Percentiles rank a stretch among this genome's conserved stretches.
Evolutionary conservation across 345 rosid genomes (phyloP).

Genomic region (Hibiscus tridactylites): DNA sequence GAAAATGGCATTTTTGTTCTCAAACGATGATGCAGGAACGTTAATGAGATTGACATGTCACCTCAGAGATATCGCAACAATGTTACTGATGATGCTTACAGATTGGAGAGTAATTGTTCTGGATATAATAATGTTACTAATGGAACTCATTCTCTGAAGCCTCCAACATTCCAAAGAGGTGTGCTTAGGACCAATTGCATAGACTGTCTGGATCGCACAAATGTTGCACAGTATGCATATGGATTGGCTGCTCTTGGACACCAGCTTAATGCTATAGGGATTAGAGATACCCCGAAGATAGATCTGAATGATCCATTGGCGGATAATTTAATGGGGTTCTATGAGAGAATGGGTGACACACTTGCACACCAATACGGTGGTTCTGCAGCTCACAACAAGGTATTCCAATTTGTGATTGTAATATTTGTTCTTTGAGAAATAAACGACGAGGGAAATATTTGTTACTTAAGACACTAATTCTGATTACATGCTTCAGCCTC

Average conservation of each 20-base stretch:
- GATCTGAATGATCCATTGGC: slow-evolving; percentile 82
- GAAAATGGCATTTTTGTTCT: slow-evolving; percentile 11
- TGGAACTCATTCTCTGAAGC: slow-evolving; percentile 44
- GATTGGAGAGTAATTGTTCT: slow-evolving; percentile 33
- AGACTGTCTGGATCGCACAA: slow-evolving; percentile 98
- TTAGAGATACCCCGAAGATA: slow-evolving; percentile 51
- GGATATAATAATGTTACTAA: slow-evolving; percentile 33
- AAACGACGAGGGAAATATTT: background rate
- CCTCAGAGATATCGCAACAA: slow-evolving; percentile 32
- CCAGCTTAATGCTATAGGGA: slow-evolving; percentile 80
- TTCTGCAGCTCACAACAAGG: slow-evolving; percentile 89
- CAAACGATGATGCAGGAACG: slow-evolving; percentile 36
- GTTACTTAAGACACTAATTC: background rate
- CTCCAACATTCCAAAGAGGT: slow-evolving; percentile 65
- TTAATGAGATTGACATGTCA: slow-evolving; percentile 30
- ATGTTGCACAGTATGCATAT: slow-evolving; percentile 96
- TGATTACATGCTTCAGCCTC: background rate
- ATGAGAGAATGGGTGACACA: slow-evolving; percentile 86
- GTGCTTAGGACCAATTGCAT: slow-evolving; percentile 97
- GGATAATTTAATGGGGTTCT: slow-evolving; percentile 72
- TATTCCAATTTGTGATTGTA: slow-evolving; percentile 10
- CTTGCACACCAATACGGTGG: slow-evolving; percentile 88
- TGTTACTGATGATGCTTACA: slow-evolving; percentile 37
- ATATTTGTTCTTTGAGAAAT: background rate
- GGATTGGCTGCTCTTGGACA: slow-evolving; percentile 92